Conservation (phyloP, 2,329 filamentous ascomycete genomes). For the Geosmithia putterillii region DNA sequence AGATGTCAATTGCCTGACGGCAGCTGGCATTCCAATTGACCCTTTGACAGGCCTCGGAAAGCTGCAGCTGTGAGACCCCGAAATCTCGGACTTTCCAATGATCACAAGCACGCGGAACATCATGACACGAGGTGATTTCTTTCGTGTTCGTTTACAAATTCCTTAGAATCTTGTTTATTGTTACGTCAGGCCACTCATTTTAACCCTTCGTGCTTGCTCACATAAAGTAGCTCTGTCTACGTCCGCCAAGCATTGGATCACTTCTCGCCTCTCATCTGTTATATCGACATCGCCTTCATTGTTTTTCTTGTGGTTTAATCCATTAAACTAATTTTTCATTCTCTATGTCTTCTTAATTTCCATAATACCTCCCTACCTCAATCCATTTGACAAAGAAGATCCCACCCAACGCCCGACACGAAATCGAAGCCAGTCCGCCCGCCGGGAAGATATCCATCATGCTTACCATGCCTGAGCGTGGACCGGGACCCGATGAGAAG, state of each 20-base stretch:
- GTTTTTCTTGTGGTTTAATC: not conserved
- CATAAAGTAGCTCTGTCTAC: not conserved
- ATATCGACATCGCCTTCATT: not conserved
- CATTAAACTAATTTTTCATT: not conserved
- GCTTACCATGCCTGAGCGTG: not conserved
- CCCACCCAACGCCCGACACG: not conserved
- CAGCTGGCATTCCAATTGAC: not conserved
- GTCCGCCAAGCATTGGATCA: not conserved
- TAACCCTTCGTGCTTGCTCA: not conserved
- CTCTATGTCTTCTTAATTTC: not conserved
- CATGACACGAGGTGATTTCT: not conserved
- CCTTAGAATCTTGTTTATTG: not conserved
- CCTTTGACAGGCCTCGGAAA: not conserved
- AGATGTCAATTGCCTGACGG: not conserved
- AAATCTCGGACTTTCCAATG: not conserved
- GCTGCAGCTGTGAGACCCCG: not conserved
- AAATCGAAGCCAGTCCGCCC: not conserved
- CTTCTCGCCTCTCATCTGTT: not conserved
- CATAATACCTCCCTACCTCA: not conserved
- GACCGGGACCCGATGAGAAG: not conserved
- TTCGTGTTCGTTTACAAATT: not conserved
- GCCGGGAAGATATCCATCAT: not conserved
- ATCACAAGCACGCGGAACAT: not conserved
- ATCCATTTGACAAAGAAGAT: not conserved
- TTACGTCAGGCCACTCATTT: not conserved